phyloP scores from a whole-genome alignment of 192 early-diverging fungal genomes.

The Coemansia sp. region DNA sequence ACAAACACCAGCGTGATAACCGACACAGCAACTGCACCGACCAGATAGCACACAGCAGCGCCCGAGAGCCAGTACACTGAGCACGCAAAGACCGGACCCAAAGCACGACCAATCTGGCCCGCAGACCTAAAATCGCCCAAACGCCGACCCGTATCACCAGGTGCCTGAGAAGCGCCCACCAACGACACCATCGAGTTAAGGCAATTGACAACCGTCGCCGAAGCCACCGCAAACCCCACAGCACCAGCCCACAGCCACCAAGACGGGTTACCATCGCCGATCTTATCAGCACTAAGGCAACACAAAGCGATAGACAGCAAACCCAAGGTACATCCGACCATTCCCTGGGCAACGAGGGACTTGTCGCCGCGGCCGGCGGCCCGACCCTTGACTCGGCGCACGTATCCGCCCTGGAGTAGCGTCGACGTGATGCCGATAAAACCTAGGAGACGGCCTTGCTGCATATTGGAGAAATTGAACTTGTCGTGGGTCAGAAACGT shows the following conservation, averaged over 20 bases:
- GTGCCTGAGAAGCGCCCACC: constrained; percentile 10
- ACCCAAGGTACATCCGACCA: constrained; percentile 66
- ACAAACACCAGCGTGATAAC: constrained; percentile 39
- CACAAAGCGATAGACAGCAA: constrained; percentile 59
- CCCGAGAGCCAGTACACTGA: constrained; percentile 82
- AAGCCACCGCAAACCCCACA: constrained; percentile 83
- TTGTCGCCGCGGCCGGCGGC: constrained; percentile 36
- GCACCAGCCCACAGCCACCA: constrained; percentile 69
- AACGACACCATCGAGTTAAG: constrained; percentile 65
- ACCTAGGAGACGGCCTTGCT: constrained; percentile 85
- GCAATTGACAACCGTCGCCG: constrained; percentile 92
- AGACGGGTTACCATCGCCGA: neutral
- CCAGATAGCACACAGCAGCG: constrained; percentile 59
- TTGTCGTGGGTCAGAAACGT: constrained; percentile 94
- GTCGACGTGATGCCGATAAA: constrained; percentile 87
- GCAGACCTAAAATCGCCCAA: constrained; percentile 82
- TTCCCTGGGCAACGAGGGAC: constrained; percentile 72
- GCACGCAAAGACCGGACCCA: constrained; percentile 87
- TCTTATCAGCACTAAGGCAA: constrained; percentile 29
- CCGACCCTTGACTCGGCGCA: constrained; percentile 70
- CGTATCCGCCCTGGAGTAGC: constrained; percentile 90
- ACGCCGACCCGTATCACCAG: constrained; percentile 60
- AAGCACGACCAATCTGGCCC: constrained; percentile 87
- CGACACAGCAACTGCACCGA: constrained; percentile 57
- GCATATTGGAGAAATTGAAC: constrained; percentile 79